Base-by-base conservation (phyloP, 169 alveolate species). In the Plasmodium blacklocki region DNA sequence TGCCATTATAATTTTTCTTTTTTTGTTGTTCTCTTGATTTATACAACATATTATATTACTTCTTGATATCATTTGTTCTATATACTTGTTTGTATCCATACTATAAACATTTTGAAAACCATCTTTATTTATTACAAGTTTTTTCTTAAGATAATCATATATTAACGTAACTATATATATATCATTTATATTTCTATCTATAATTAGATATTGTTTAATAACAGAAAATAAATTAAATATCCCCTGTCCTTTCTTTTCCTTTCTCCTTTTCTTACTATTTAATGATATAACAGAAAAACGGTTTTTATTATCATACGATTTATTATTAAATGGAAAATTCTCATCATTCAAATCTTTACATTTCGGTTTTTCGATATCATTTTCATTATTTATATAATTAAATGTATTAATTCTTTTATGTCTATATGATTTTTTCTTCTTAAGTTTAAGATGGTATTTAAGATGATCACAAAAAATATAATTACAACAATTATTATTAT, bases 171-270 rank as follows among this genome's bases (percentile, higher is more conserved):
- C 32, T 19, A 80, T 11, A 58, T 23, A 29, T 52, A 58, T 68
- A 29, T 52, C 43, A 49, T 68, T 80, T 49, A 12, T 72, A 29
- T 47, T 15, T 21, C 19, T 45, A 32, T 80, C 85, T 32, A 80
- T 49, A 9, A 73, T 15, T 45, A 80, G 63, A 45, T 68, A 80
- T 19, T 47, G 67, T 80, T 68, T 80, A 54, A n/a, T 62, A 63
- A 39, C 47, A 39, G 47, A 39, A 39, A 80, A 68, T 49, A 50
- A 29, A 21, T 29, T 18, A 18, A 32, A 32, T 62, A 32, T 32
- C 11, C 45, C 49, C 19, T 12, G 52, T 9, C 2, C 21, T 45
- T 60, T 43, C 14, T 14, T 70, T 21, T 80, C n/a, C 18, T 15
- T 26, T 26, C 49, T 23, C 12, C 8, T 70, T 43, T 80, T 23